Percentiles rank a stretch among this genome's conserved stretches.
Conservation (phyloP, 805 yeast genomes). For the Wickerhamiella azymoides region DNA sequence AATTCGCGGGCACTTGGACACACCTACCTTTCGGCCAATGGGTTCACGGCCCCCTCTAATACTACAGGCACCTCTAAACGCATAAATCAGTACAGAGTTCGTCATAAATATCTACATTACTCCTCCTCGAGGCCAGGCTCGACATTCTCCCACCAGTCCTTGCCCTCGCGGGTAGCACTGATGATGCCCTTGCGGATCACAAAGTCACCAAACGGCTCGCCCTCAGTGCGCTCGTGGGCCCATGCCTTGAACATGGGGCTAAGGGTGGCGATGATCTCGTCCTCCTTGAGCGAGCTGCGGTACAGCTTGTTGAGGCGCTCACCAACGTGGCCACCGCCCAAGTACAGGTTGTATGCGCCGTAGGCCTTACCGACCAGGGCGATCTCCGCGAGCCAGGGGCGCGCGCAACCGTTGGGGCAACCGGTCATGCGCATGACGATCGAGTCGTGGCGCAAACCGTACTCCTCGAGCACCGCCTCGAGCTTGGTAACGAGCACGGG, state of each 20-base stretch:
- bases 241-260: constrained; percentile 85
- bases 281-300: constrained; percentile 79
- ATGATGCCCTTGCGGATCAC: constrained; percentile 76
- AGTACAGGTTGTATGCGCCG: constrained; percentile 83
- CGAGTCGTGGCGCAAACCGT: constrained; percentile 86
- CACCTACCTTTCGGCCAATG: no score
- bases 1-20: no score
- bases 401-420: constrained; percentile 96
- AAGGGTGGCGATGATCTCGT: constrained; percentile 63
- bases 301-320: constrained; percentile 82
- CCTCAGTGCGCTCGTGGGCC: constrained; percentile 81
- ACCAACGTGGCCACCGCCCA: constrained; percentile 94
- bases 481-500: constrained; percentile 71
- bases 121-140: constrained; percentile 21
- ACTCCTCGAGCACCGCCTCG: constrained; percentile 78
- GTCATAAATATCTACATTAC: background rate
- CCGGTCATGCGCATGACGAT: constrained; percentile 98
- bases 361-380: constrained; percentile 92
- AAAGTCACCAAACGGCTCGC: constrained; percentile 93
- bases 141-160: constrained; percentile 86
- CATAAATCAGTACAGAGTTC: no score
- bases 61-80: no score
- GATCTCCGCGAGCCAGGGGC: constrained; percentile 96
- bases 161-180: constrained; percentile 79
- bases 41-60: no score